Conservation (phyloP, 352 stramenopile species). For the Aphanomyces invadans region DNA sequence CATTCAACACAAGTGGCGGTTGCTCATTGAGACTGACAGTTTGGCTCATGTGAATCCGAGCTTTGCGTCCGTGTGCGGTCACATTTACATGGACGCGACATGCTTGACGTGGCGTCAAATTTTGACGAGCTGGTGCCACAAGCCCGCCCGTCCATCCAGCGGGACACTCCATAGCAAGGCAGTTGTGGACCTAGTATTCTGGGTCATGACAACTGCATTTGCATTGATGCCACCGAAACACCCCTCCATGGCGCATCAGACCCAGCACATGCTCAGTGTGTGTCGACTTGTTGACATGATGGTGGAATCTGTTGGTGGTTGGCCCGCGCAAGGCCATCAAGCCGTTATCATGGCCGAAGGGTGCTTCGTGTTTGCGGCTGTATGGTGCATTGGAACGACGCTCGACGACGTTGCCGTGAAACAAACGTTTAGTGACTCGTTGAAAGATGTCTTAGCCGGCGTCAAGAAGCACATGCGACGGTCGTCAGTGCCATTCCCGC, state of each 20-base stretch:
- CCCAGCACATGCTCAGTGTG: conserved; percentile 1
- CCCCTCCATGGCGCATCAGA: not conserved
- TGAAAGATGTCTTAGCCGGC: not conserved
- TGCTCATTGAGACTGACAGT: conserved; percentile 16
- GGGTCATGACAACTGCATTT: not conserved
- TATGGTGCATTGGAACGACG: not conserved
- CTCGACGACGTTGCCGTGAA: not conserved
- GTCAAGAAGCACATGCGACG: not conserved
- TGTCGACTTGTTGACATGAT: conserved; percentile 4
- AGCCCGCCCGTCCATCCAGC: not conserved
- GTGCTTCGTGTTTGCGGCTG: conserved; percentile 10
- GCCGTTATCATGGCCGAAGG: not conserved
- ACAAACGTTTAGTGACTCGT: not conserved
- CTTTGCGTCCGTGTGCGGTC: not conserved
- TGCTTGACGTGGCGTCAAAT: conserved; percentile 9
- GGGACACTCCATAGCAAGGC: not conserved
- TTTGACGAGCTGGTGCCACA: not conserved
- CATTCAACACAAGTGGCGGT: not conserved
- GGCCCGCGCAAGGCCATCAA: not conserved
- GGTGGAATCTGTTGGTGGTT: not conserved
- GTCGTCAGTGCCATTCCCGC: not conserved
- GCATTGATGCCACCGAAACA: conserved; percentile 1
- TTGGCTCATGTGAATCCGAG: not conserved
- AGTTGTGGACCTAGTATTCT: not conserved
- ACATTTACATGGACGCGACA: not conserved